Evolutionary conservation across 2,329 filamentous ascomycete genomes (phyloP), one percentile per base, ranked within the genome.

Genomic region (Neonectria hederae): DNA sequence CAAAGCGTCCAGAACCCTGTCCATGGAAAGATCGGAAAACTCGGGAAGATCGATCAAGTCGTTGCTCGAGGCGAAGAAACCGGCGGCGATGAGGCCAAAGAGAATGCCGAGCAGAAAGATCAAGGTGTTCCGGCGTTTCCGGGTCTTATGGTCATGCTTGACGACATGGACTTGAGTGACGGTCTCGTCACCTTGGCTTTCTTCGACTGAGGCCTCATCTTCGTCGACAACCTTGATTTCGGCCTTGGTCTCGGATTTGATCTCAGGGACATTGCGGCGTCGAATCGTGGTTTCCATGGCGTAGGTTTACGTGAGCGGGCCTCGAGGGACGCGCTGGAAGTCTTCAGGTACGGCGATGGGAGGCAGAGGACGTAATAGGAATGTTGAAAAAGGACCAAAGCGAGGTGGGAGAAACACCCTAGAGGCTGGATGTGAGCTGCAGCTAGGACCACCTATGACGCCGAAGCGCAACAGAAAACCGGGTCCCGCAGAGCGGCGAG

Each of bases 81-180:
- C 90, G 2, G 96, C 96, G 2, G 90, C 85, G n/a, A 97, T 82
- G 60, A 99, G 86, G 13, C 96, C 96, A 72, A 96, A 95, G n/a
- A 99, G 75, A 43, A 94, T 93, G 32, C 96, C 96, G 21, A 99
- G 84, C 10, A 90, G 82, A 79, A 99, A 98, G 28, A 97, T 92
- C 74, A 97, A 88, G 2, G 90, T 90, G 78, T 89, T 92, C 66
- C 90, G 89, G 71, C 92, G 88, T 80, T 95, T 97, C 67, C 87
- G 87, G 55, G 81, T 83, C 70, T 85, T 86, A 11, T 80, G 77
- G 22, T 73, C 75, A 59, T 81, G 78, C 59, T 83, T 79, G 65
- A 84, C 76, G 45, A 85, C 76, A 62, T 83, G 82, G 59, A 84
- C 76, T 59, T 80, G 79, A 21, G 74, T 64, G 30, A 72, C 63